These are phyloP conservation scores for Tephrocybe sp. DNA, from an alignment of 768 basidiomycete species.

Conservation along the genomic window DNA sequence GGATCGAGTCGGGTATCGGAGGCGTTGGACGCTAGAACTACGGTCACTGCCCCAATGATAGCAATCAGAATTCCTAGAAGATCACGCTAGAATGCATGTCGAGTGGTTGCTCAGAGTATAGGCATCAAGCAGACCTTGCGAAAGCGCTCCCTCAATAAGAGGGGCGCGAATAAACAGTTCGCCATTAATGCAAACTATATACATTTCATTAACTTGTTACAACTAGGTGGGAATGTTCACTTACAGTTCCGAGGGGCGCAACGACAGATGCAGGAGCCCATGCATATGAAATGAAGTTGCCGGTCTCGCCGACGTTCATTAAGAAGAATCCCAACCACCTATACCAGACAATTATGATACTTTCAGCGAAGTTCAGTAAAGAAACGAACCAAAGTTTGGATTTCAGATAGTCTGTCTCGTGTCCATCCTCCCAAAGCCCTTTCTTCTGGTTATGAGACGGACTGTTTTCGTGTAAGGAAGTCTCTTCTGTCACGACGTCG, in stretches of 20 bases:
- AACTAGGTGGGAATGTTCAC: constrained; percentile 22
- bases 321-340: constrained; percentile 90
- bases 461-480: constrained; percentile 23
- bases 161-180: constrained; percentile 90
- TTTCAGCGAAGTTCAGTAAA: not conserved
- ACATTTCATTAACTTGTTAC: constrained; percentile 8
- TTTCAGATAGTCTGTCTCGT: constrained; percentile 75
- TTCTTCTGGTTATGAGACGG: constrained; percentile 8
- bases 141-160: constrained; percentile 81
- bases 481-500: constrained; percentile 40
- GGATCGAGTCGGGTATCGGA: constrained; percentile 71
- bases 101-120: constrained; percentile 7
- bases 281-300: constrained; percentile 90
- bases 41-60: constrained; percentile 85
- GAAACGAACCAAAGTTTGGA: constrained; percentile 75
- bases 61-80: constrained; percentile 77
- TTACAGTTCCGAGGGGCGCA: constrained; percentile 91
- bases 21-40: constrained; percentile 79
- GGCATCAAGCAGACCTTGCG: constrained; percentile 49
- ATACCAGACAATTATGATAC: not conserved
- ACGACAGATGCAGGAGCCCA: constrained; percentile 91
- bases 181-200: constrained; percentile 85
- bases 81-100: constrained; percentile 52
- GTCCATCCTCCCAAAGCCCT: constrained; percentile 34
- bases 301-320: constrained; percentile 87